phyloP scores from a whole-genome alignment of 2,329 filamentous ascomycete genomes.

The Bipolaris oryzae region DNA sequence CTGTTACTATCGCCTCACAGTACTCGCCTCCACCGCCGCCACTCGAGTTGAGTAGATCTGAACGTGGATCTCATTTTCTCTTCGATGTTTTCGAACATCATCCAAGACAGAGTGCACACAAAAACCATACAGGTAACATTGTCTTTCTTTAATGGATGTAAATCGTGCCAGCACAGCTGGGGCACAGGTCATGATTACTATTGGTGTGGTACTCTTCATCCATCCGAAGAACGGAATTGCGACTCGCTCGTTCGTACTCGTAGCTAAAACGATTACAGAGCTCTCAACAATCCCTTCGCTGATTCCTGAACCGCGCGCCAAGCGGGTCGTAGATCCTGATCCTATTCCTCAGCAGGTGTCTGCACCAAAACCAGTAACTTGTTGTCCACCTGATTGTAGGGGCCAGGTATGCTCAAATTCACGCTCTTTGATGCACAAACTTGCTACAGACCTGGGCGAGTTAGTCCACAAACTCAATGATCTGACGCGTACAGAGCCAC shows the following conservation, averaged over 20 bases:
- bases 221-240: slow-evolving; percentile 7
- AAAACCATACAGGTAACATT: slow-evolving; percentile 26
- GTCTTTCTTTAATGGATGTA: slow-evolving; percentile 6
- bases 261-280: slow-evolving; percentile 34
- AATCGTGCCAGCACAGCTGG: slow-evolving; percentile 15
- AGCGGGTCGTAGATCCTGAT: slow-evolving; percentile 22
- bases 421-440: slow-evolving; percentile 32
- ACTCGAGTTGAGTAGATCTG: slow-evolving; percentile 10
- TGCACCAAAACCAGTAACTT: slow-evolving; percentile 26
- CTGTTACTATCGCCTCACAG: slow-evolving; percentile 14
- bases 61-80: slow-evolving; percentile 31
- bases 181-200: slow-evolving; percentile 9
- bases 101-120: slow-evolving; percentile 14
- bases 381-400: slow-evolving; percentile 33
- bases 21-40: slow-evolving; percentile 12
- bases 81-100: slow-evolving; percentile 26
- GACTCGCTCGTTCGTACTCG: slow-evolving; percentile 17
- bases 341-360: slow-evolving; percentile 27
- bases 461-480: slow-evolving; percentile 27
- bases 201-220: slow-evolving; percentile 18
- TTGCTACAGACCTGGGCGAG: slow-evolving; percentile 29
- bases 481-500: slow-evolving; percentile 27
- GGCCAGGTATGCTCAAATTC: slow-evolving; percentile 32
- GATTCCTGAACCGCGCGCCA: slow-evolving; percentile 26
- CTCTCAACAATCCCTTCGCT: slow-evolving; percentile 17